phyloP scores from a whole-genome alignment of 495 filamentous ascomycete species.

The Neurospora discreta region DNA sequence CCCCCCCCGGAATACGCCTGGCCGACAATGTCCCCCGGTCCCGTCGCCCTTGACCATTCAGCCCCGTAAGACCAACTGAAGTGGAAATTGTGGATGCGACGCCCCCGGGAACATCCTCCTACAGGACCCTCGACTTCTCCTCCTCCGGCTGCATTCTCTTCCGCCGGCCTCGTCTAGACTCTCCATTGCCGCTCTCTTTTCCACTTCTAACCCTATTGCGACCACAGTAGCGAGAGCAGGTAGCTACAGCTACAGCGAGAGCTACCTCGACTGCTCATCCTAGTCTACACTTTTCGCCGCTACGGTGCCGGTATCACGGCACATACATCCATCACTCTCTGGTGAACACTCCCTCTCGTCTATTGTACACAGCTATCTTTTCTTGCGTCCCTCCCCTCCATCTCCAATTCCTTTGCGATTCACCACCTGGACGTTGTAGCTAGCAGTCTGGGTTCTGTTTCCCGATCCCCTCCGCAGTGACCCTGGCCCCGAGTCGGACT shows the following conservation, averaged over 20 bases:
- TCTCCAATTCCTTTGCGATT: background rate
- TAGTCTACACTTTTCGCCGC: background rate
- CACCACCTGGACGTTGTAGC: background rate
- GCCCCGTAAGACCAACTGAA: background rate
- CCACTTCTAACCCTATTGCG: background rate
- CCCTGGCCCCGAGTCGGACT: background rate
- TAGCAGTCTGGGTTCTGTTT: background rate
- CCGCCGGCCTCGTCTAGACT: background rate
- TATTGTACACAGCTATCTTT: background rate
- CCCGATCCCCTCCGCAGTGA: background rate
- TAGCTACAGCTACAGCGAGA: too few species aligned
- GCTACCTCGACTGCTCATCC: background rate
- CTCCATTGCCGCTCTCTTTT: background rate
- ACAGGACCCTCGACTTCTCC: background rate
- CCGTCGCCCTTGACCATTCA: background rate
- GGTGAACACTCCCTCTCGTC: background rate
- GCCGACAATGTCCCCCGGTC: background rate
- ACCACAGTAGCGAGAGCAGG: too few species aligned
- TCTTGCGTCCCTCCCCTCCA: background rate
- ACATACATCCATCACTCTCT: background rate
- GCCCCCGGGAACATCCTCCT: background rate
- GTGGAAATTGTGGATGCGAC: background rate
- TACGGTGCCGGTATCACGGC: background rate
- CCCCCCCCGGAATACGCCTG: background rate
- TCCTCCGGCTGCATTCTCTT: background rate